Conservation (phyloP, 2,329 filamentous ascomycete genomes). For the Beauveria sp. region DNA sequence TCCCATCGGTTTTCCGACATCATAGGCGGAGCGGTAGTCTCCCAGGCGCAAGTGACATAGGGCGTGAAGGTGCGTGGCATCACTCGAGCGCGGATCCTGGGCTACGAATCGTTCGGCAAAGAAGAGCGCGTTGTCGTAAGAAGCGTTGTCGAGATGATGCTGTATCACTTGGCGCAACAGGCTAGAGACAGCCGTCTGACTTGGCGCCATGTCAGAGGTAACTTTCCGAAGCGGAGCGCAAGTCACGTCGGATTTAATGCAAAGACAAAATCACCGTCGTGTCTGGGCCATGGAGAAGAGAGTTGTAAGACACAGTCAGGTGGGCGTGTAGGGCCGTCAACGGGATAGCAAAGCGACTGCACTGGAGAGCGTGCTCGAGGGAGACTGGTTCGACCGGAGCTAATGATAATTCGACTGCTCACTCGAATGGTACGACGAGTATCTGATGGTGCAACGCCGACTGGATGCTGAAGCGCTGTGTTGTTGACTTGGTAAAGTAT, state of each 20-base stretch:
- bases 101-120: conserved; percentile 81
- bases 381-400: background rate
- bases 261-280: conserved; percentile 1
- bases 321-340: background rate
- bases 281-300: conserved; percentile 5
- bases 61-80: conserved; percentile 75
- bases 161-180: conserved; percentile 53
- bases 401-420: background rate
- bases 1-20: conserved; percentile 65
- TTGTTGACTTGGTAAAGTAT: background rate
- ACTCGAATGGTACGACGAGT: background rate
- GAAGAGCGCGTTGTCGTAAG: conserved; percentile 86
- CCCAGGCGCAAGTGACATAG: conserved; percentile 79
- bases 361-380: background rate
- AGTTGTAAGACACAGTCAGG: background rate
- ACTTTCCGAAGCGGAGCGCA: background rate
- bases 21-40: conserved; percentile 78
- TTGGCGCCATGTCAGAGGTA: conserved; percentile 42
- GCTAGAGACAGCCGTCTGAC: conserved; percentile 40
- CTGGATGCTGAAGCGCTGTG: background rate
- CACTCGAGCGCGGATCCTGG: conserved; percentile 72
- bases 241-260: background rate
- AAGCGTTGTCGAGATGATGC: conserved; percentile 80
- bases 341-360: background rate
- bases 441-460: background rate